phyloP scores from a whole-genome alignment of 352 stramenopile species.

The Phytophthora nicotianae region DNA sequence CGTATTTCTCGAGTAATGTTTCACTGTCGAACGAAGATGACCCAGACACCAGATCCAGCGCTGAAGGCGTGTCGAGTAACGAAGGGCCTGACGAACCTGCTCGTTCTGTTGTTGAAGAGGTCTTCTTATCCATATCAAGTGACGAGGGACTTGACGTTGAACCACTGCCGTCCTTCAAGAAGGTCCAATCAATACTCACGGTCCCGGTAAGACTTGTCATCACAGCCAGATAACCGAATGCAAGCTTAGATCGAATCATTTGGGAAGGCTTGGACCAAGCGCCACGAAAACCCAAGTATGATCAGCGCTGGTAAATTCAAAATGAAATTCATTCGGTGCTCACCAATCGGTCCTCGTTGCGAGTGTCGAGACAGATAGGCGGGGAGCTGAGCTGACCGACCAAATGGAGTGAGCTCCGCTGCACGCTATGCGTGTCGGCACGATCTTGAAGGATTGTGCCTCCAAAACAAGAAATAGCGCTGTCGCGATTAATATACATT shows the following conservation, averaged over 20 bases:
- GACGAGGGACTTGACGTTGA: conserved; percentile 17
- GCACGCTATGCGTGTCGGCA: conserved; percentile 1
- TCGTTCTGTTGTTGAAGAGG: not conserved
- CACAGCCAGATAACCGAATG: not conserved
- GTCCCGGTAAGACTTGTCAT: not conserved
- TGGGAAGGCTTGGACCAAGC: not conserved
- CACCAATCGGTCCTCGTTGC: not conserved
- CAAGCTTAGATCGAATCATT: conserved; percentile 5
- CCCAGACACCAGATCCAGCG: not conserved
- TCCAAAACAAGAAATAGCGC: not conserved
- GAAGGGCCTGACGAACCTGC: not conserved
- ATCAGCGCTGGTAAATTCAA: not conserved
- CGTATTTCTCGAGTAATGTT: conserved; percentile 4
- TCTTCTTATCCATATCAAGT: not conserved
- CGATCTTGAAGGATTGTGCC: conserved; percentile 2
- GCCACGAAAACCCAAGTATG: not conserved
- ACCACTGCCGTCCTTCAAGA: not conserved
- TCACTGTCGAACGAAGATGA: conserved; percentile 15
- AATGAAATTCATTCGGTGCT: conserved; percentile 7
- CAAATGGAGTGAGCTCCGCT: not conserved
- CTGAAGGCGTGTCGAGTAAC: not conserved
- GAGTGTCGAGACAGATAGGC: conserved; percentile 10
- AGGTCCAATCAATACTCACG: not conserved
- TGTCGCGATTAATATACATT: not conserved
- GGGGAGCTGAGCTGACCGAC: not conserved